Percentiles rank a stretch among this genome's conserved stretches.
Conservation (phyloP, 2,329 filamentous ascomycete genomes). For the Metarhizium robertsii region DNA sequence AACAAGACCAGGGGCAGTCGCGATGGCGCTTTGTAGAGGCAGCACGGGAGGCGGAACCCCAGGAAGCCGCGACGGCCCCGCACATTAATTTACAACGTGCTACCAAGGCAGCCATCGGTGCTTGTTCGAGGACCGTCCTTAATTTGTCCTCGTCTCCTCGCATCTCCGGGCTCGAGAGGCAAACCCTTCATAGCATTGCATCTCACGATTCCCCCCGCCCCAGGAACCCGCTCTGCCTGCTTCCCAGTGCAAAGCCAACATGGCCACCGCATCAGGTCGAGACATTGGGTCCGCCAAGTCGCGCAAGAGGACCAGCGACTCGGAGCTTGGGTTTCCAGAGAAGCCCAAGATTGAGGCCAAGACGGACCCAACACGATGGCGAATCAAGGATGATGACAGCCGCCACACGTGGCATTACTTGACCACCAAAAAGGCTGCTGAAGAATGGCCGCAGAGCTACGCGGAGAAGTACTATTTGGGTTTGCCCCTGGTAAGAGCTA, state of each 20-base stretch:
- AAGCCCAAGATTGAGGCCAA: constrained; percentile 40
- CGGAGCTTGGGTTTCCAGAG: constrained; percentile 30
- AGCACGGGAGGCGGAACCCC: no score
- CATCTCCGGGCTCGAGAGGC: no score
- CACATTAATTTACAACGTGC: no score
- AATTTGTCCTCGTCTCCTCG: no score
- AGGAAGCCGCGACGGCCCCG: no score
- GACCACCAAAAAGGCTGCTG: constrained; percentile 56
- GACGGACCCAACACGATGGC: constrained; percentile 79
- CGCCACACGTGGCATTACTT: constrained; percentile 94
- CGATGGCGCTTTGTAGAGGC: no score
- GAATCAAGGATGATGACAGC: constrained; percentile 72
- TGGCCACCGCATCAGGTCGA: constrained; percentile 20
- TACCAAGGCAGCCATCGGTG: no score
- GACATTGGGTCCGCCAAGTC: constrained; percentile 22
- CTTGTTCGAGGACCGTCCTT: no score
- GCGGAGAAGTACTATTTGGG: constrained; percentile 89
- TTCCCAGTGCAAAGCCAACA: constrained; percentile 7
- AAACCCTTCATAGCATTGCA: no score
- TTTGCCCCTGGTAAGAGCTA: constrained; percentile 56
- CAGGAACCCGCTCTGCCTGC: neutral
- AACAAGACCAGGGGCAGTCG: no score
- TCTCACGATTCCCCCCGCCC: neutral
- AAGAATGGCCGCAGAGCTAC: constrained; percentile 74
- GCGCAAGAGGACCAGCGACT: constrained; percentile 34